A percentile compares a stretch with the other conserved stretches of the same genome.
These are phyloP conservation scores for Blastobotrys persicus DNA, from an alignment of 1,139 yeast species.

Conservation along the genomic window DNA sequence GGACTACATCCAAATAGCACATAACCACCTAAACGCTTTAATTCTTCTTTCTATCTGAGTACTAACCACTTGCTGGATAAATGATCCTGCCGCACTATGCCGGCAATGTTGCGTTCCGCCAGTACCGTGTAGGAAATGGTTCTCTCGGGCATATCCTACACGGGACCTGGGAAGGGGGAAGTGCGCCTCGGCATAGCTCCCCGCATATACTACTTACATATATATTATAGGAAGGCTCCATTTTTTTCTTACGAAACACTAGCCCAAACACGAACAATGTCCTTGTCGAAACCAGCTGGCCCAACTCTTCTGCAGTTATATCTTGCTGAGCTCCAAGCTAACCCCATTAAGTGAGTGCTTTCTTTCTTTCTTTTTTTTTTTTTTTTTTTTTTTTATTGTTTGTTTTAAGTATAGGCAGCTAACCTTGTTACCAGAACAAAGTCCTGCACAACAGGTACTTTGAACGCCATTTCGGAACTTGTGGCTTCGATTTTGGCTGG, in stretches of 20 bases:
- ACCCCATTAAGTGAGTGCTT: conserved; percentile 29
- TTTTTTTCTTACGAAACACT: neutral
- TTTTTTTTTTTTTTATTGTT: no score
- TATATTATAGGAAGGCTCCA: neutral
- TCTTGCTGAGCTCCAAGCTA: conserved; percentile 29
- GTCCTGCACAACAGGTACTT: conserved; percentile 39
- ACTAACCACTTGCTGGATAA: no score
- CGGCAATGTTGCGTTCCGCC: neutral
- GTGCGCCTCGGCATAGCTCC: conserved; percentile 9
- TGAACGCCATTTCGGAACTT: conserved; percentile 39
- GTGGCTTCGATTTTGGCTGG: conserved; percentile 40
- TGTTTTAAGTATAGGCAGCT: neutral
- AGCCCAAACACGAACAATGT: conserved; percentile 13
- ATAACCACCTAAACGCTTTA: no score
- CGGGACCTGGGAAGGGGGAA: neutral
- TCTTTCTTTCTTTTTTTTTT: neutral
- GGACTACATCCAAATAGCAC: no score
- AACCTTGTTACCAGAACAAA: conserved; percentile 31
- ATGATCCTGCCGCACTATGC: neutral
- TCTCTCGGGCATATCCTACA: neutral
- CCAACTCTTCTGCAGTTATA: conserved; percentile 24
- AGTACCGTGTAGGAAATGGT: neutral
- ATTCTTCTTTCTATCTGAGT: no score
- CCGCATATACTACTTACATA: conserved; percentile 1
- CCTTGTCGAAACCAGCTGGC: conserved; percentile 16